Conservation (phyloP, 1,284 basidiomycete genomes). For the Cutaneotrichosporon curvatum region DNA sequence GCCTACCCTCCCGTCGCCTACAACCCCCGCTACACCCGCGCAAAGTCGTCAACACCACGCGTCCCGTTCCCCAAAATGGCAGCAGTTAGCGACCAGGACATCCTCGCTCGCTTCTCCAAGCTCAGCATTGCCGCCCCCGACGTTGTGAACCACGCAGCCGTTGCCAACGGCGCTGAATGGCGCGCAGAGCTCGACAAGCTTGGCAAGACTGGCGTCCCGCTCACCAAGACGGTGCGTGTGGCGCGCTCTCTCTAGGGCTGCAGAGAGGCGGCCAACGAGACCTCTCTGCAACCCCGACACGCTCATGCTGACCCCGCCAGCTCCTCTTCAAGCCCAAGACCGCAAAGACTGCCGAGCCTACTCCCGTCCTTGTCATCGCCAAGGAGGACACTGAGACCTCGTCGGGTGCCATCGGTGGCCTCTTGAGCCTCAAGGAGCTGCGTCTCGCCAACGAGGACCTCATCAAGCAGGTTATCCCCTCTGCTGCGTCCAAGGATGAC, state of each 20-base stretch:
- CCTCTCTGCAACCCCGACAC: too few species aligned
- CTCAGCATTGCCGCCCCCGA: conserved; percentile 37
- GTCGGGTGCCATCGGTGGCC: conserved; percentile 68
- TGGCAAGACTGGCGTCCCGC: conserved; percentile 24
- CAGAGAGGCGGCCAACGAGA: too few species aligned
- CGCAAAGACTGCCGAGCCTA: conserved; percentile 73
- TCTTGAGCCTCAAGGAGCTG: conserved; percentile 81
- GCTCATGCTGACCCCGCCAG: conserved; percentile 12
- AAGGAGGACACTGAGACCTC: conserved; percentile 71
- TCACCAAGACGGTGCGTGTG: conserved; percentile 42
- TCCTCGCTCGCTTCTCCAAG: conserved; percentile 33
- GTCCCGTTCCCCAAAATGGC: conserved; percentile 52
- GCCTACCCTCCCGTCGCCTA: too few species aligned
- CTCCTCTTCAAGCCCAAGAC: conserved; percentile 54
- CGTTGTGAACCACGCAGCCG: conserved; percentile 39
- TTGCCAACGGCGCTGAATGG: conserved; percentile 41
- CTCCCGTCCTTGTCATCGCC: conserved; percentile 81
- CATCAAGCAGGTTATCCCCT: conserved; percentile 69
- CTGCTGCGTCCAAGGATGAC: conserved; percentile 67
- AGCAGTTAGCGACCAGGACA: conserved; percentile 68
- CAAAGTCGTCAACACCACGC: neutral
- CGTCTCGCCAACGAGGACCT: conserved; percentile 82
- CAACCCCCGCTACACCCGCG: too few species aligned
- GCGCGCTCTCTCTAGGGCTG: neutral
- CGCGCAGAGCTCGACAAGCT: conserved; percentile 38